Evolutionary conservation across 2,329 filamentous ascomycete genomes (phyloP).

Genomic region (Macrophomina pseudophaseolina): DNA sequence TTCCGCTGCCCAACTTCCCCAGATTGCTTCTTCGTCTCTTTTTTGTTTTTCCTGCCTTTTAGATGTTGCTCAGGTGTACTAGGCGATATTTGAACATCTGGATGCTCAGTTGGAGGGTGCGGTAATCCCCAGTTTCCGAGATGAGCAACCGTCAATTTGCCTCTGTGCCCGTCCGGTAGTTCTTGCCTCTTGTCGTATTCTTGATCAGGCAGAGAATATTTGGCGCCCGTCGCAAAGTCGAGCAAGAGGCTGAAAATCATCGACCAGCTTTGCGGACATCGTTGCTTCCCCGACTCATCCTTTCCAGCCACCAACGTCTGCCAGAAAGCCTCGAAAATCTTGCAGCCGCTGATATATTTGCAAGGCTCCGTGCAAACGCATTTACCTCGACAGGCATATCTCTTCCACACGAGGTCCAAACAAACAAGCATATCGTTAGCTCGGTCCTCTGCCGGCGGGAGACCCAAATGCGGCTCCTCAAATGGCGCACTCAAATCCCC

Average conservation of each 20-base stretch:
- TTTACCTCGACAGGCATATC: not conserved
- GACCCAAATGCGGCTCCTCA: slow-evolving; percentile 29
- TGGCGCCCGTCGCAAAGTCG: slow-evolving; percentile 30
- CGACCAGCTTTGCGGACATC: slow-evolving; percentile 31
- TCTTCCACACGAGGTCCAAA: slow-evolving; percentile 24
- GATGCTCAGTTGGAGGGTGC: slow-evolving; percentile 27
- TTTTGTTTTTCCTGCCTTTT: slow-evolving; percentile 24
- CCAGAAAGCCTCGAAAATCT: slow-evolving; percentile 35
- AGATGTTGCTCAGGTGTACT: not conserved
- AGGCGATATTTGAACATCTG: slow-evolving; percentile 28
- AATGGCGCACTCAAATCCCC: slow-evolving; percentile 25
- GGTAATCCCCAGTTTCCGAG: slow-evolving; percentile 31
- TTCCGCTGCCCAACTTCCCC: not conserved
- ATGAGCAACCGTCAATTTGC: slow-evolving; percentile 33
- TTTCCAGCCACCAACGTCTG: slow-evolving; percentile 33
- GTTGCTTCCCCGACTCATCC: slow-evolving; percentile 29
- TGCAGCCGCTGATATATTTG: slow-evolving; percentile 26
- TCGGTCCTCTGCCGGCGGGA: slow-evolving; percentile 27
- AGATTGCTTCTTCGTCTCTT: not conserved
- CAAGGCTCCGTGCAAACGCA: not conserved
- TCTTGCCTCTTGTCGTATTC: slow-evolving; percentile 28
- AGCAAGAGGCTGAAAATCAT: slow-evolving; percentile 35
- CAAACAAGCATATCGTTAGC: slow-evolving; percentile 28
- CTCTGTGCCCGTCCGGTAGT: slow-evolving; percentile 30
- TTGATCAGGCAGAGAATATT: slow-evolving; percentile 33